Evolutionary conservation across 108 stramenopile species (phyloP).

Genomic region (Discostella pseudostelligera): DNA sequence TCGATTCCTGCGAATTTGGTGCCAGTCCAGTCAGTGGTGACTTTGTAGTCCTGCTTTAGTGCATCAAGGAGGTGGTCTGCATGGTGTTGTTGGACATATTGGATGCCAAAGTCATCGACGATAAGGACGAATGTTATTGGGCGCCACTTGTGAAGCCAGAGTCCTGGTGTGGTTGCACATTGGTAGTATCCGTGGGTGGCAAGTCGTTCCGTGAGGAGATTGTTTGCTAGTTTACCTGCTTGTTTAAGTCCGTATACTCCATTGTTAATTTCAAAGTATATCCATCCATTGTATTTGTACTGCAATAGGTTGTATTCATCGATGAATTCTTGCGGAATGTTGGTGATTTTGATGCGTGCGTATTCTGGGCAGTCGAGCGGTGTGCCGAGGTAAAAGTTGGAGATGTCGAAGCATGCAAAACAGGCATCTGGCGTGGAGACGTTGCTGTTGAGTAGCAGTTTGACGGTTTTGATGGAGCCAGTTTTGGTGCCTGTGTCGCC

Average conservation of each 20-base stretch:
- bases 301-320: too few relatives aligned
- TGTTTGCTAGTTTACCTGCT: too few relatives aligned
- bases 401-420: conserved; percentile 47
- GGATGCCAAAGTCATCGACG: conserved; percentile 60
- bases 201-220: too few relatives aligned
- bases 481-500: conserved; percentile 31
- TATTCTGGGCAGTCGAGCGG: conserved; percentile 39
- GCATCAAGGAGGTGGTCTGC: conserved; percentile 36
- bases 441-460: conserved; percentile 42
- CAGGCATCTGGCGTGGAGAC: conserved; percentile 4
- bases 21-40: conserved; percentile 30
- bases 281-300: too few relatives aligned
- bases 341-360: too few relatives aligned
- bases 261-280: conserved; percentile 29
- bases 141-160: conserved; percentile 22
- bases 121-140: conserved; percentile 45
- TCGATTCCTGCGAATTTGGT: conserved; percentile 34
- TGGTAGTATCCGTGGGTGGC: too few relatives aligned
- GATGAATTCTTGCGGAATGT: too few relatives aligned
- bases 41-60: conserved; percentile 27
- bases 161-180: too few relatives aligned
- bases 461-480: conserved; percentile 24
- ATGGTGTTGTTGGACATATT: conserved; percentile 38
- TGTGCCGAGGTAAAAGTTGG: too few relatives aligned
- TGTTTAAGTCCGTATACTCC: conserved; percentile 57